Conservation (phyloP, 1,284 basidiomycete species). For the Schizophyllum commune region DNA sequence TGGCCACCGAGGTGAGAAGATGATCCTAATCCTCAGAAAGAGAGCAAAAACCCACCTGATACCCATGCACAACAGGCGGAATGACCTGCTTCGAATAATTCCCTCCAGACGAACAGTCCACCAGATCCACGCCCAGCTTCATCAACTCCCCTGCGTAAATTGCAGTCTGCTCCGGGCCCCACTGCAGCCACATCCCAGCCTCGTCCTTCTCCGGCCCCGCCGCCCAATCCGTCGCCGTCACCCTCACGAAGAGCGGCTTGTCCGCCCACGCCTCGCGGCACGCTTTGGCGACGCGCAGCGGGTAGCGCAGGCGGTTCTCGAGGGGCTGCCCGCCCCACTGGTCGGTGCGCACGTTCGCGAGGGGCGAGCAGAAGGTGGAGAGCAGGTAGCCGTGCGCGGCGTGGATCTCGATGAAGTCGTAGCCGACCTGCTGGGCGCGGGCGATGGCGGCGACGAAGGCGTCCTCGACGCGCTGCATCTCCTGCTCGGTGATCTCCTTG, state of each 20-base stretch:
- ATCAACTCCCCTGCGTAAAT: conserved; percentile 48
- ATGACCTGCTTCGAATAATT: conserved; percentile 61
- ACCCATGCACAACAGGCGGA: conserved; percentile 43
- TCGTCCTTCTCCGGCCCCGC: conserved; percentile 55
- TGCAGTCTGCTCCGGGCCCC: conserved; percentile 75
- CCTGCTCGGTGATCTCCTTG: conserved; percentile 40
- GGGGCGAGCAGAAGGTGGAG: conserved; percentile 24
- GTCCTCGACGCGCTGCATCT: conserved; percentile 55
- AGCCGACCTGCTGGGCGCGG: conserved; percentile 56
- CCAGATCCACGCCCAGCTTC: conserved; percentile 60
- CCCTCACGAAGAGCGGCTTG: conserved; percentile 68
- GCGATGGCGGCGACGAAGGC: conserved; percentile 60
- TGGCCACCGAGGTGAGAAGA: conserved; percentile 17
- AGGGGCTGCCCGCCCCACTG: conserved; percentile 62
- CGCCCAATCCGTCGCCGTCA: conserved; percentile 77
- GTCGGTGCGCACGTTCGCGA: conserved; percentile 13
- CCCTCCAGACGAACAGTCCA: conserved; percentile 67
- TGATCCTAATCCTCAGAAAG: background rate
- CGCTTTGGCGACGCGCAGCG: conserved; percentile 48
- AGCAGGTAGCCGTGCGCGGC: conserved; percentile 62
- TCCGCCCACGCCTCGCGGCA: conserved; percentile 51
- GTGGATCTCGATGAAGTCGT: conserved; percentile 81
- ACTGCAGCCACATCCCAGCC: conserved; percentile 53
- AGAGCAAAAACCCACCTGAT: conserved; percentile 39
- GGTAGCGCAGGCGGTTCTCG: conserved; percentile 66